Conservation (phyloP, 352 stramenopile species). For the Phytophthora capsici region DNA sequence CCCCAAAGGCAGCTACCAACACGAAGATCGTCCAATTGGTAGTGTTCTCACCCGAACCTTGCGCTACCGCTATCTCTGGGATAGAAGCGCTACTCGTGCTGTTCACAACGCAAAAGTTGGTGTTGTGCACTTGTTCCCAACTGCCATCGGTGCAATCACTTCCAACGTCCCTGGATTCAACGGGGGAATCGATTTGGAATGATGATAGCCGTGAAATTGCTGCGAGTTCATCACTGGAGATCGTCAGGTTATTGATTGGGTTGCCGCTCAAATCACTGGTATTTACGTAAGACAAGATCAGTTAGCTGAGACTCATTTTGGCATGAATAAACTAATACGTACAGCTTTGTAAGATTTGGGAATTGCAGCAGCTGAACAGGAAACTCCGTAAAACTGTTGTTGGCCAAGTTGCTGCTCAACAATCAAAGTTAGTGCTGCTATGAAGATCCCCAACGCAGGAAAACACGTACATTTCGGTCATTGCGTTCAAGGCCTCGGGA, state of each 20-base stretch:
- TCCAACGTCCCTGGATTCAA: not conserved
- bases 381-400: constrained; percentile 52
- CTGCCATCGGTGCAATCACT: constrained; percentile 37
- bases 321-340: too few relatives aligned
- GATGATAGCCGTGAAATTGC: constrained; percentile 39
- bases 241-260: constrained; percentile 47
- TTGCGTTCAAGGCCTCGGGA: constrained; percentile 25
- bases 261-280: constrained; percentile 54
- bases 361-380: constrained; percentile 49
- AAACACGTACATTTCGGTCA: constrained; percentile 40
- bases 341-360: constrained; percentile 51
- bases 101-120: constrained; percentile 52
- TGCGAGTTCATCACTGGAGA: constrained; percentile 42
- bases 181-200: constrained; percentile 34
- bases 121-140: constrained; percentile 34
- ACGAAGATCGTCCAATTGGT: constrained; percentile 45
- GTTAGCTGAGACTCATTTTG: too few relatives aligned
- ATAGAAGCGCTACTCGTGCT: constrained; percentile 19
- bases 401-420: constrained; percentile 45
- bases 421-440: too few relatives aligned
- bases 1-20: constrained; percentile 39
- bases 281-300: not conserved
- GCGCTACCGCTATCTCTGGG: constrained; percentile 20
- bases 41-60: constrained; percentile 2
- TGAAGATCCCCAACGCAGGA: too few relatives aligned